A percentile compares a stretch with the other conserved stretches of the same genome.
These are phyloP conservation scores for Coprinopsis cinerea DNA, from an alignment of 768 basidiomycete genomes.

Conservation along the genomic window DNA sequence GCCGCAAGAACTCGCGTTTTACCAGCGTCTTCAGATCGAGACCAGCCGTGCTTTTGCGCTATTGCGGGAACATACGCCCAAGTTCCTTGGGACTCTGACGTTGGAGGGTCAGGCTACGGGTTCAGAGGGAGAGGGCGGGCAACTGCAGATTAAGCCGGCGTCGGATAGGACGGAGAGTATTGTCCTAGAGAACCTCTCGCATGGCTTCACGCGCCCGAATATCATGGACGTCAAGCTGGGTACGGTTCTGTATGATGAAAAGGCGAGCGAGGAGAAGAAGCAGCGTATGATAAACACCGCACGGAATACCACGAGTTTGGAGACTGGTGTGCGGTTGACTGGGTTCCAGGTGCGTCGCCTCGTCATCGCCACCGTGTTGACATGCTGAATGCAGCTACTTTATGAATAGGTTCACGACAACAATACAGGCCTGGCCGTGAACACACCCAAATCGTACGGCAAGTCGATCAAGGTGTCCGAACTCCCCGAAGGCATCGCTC, in stretches of 20 bases:
- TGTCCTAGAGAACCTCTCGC: constrained; percentile 79
- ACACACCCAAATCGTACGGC: constrained; percentile 73
- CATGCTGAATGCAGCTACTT: neutral
- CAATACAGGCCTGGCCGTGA: constrained; percentile 43
- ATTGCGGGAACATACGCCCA: constrained; percentile 60
- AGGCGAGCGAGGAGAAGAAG: constrained; percentile 64
- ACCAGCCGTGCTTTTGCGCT: constrained; percentile 32
- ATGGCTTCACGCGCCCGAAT: constrained; percentile 73
- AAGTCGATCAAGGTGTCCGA: constrained; percentile 63
- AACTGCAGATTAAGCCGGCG: constrained; percentile 20
- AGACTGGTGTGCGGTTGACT: constrained; percentile 78
- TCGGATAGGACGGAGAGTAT: constrained; percentile 53
- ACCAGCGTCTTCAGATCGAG: constrained; percentile 40
- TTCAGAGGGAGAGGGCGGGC: constrained; percentile 21
- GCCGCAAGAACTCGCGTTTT: constrained; percentile 64
- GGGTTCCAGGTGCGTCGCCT: constrained; percentile 70
- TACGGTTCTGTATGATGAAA: constrained; percentile 75
- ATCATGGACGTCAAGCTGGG: constrained; percentile 93
- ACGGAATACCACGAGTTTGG: constrained; percentile 59
- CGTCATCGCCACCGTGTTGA: neutral
- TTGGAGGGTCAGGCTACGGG: constrained; percentile 59
- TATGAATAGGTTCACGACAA: constrained; percentile 76
- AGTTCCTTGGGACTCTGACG: constrained; percentile 73
- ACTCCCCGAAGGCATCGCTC: constrained; percentile 68
- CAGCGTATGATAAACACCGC: constrained; percentile 72